phyloP scores from a whole-genome alignment of 768 basidiomycete species.

The Trametes gibbosa region DNA sequence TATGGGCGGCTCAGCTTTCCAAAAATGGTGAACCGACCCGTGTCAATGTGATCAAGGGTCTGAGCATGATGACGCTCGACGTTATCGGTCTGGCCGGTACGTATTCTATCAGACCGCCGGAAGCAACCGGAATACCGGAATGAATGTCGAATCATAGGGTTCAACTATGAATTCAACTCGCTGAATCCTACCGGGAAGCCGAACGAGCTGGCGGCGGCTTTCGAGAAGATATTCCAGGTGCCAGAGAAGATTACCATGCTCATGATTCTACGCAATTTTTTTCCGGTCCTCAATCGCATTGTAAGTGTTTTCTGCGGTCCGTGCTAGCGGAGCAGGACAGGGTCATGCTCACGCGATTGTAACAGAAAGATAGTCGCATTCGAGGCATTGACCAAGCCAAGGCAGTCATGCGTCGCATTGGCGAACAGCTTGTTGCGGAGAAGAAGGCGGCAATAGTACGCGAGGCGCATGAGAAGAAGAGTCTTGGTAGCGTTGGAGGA shows the following conservation, averaged over 20 bases:
- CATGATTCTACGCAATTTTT: constrained; percentile 15
- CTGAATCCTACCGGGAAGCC: constrained; percentile 26
- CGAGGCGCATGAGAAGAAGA: constrained; percentile 33
- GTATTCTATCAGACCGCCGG: not conserved
- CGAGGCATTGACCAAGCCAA: constrained; percentile 13
- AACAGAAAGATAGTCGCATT: not conserved
- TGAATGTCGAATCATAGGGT: constrained; percentile 24
- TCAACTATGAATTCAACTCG: constrained; percentile 35
- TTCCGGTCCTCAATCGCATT: constrained; percentile 24
- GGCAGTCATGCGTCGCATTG: constrained; percentile 27
- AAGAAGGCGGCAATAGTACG: constrained; percentile 35
- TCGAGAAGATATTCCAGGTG: constrained; percentile 27
- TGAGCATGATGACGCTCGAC: constrained; percentile 37
- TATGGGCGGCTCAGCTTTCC: constrained; percentile 31
- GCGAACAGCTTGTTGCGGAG: constrained; percentile 28
- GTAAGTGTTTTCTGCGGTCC: too few relatives aligned
- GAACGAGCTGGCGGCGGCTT: constrained; percentile 34
- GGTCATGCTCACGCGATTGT: not conserved
- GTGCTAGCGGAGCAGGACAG: too few relatives aligned
- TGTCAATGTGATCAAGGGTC: constrained; percentile 33
- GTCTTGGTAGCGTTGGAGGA: not conserved
- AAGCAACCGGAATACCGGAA: not conserved
- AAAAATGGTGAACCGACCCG: constrained; percentile 20
- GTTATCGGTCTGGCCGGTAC: constrained; percentile 42
- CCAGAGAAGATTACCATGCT: constrained; percentile 5